A percentile compares a stretch with the other conserved stretches of the same genome.
Evolutionary conservation across 768 basidiomycete species (phyloP).

Genomic region (Phylloporus rhodoxanthus): DNA sequence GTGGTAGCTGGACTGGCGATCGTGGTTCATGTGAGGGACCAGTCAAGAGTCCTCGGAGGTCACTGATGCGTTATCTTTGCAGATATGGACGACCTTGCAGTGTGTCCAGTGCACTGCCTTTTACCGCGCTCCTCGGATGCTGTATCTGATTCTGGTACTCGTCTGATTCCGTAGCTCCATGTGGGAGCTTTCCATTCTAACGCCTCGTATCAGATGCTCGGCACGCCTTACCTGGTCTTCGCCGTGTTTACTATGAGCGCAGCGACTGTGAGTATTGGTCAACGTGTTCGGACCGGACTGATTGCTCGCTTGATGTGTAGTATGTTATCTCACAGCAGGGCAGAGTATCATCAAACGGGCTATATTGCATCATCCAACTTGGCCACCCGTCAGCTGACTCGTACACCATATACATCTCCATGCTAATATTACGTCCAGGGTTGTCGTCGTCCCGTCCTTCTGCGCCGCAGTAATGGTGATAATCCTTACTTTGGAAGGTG

Average conservation of each 20-base stretch:
- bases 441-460: constrained; percentile 39
- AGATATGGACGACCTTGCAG: constrained; percentile 37
- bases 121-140: constrained; percentile 21
- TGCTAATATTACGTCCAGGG: constrained; percentile 19
- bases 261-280: constrained; percentile 32
- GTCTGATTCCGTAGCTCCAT: constrained; percentile 3
- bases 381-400: constrained; percentile 33
- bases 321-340: constrained; percentile 12
- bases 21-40: constrained; percentile 35
- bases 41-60: neutral
- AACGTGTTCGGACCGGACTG: constrained; percentile 8
- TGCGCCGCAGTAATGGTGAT: constrained; percentile 37
- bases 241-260: constrained; percentile 36
- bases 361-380: constrained; percentile 43
- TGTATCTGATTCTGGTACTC: constrained; percentile 21
- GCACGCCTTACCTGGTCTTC: constrained; percentile 39
- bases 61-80: constrained; percentile 4
- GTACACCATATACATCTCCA: constrained; percentile 2
- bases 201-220: constrained; percentile 29
- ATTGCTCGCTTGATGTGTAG: too few relatives aligned
- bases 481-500: constrained; percentile 45
- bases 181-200: constrained; percentile 7
- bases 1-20: constrained; percentile 37
- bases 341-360: constrained; percentile 33
- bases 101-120: constrained; percentile 14